A percentile compares a stretch with the other conserved stretches of the same genome.
These are phyloP conservation scores for Hymenoscyphus albidus DNA, from an alignment of 2,329 filamentous ascomycete genomes.

Conservation along the genomic window DNA sequence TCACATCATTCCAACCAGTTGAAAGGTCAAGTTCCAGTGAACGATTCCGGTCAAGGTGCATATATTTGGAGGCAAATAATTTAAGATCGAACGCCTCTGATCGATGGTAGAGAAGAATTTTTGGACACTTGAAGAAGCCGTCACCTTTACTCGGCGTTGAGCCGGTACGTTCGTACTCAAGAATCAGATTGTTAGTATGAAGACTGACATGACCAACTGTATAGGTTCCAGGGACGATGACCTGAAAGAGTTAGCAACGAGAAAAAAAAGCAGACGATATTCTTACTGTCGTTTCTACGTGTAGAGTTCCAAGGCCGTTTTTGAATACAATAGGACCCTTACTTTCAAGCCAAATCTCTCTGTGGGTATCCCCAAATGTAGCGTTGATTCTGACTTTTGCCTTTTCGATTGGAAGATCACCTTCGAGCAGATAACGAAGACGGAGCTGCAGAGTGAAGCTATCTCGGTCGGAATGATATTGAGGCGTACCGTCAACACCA, in stretches of 20 bases:
- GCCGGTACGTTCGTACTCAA: slow-evolving; percentile 61
- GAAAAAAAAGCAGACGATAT: neutral
- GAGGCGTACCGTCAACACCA: slow-evolving; percentile 62
- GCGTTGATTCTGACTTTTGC: slow-evolving; percentile 61
- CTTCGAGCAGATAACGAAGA: slow-evolving; percentile 68
- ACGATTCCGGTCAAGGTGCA: slow-evolving; percentile 76
- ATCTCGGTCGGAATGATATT: slow-evolving; percentile 68
- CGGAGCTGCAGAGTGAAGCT: slow-evolving; percentile 68
- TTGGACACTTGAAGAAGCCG: slow-evolving; percentile 54
- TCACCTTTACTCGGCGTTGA: slow-evolving; percentile 17
- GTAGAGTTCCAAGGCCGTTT: slow-evolving; percentile 43
- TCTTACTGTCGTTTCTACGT: slow-evolving; percentile 44
- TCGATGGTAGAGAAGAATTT: slow-evolving; percentile 71
- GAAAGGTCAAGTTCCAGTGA: slow-evolving; percentile 69
- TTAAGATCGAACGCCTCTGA: slow-evolving; percentile 64
- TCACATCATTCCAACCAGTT: slow-evolving; percentile 70
- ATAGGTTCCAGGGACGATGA: slow-evolving; percentile 68
- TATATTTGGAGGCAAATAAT: slow-evolving; percentile 62
- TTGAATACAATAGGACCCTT: slow-evolving; percentile 41
- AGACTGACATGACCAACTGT: slow-evolving; percentile 70
- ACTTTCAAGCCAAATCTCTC: slow-evolving; percentile 63
- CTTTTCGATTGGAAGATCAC: slow-evolving; percentile 62
- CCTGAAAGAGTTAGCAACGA: slow-evolving; percentile 41
- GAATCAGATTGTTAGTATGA: slow-evolving; percentile 56
- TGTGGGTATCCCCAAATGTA: slow-evolving; percentile 50